phyloP scores from a whole-genome alignment of 2,329 filamentous ascomycete species.

The Lachnellula willkommii region DNA sequence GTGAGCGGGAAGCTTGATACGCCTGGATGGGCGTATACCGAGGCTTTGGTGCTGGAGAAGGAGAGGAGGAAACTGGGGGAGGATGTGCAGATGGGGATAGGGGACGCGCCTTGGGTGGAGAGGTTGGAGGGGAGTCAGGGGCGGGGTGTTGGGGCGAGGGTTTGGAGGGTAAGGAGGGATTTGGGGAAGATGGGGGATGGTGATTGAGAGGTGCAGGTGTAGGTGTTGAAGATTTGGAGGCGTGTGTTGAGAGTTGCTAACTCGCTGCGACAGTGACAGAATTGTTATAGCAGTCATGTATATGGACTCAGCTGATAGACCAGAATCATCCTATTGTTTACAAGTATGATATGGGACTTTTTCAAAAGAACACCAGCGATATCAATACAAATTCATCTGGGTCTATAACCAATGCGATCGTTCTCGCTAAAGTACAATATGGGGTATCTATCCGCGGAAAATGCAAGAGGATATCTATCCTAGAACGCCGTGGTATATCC shows the following conservation, averaged over 20 bases:
- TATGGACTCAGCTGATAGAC: no score
- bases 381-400: no score
- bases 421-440: neutral
- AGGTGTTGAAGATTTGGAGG: no score
- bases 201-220: neutral
- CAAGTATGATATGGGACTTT: no score
- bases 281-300: no score
- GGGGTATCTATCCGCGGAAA: no score
- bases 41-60: constrained; percentile 42
- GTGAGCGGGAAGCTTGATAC: constrained; percentile 64
- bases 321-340: no score
- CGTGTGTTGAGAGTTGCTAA: no score
- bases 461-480: neutral
- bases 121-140: constrained; percentile 50
- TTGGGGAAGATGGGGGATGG: constrained; percentile 39
- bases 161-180: constrained; percentile 61
- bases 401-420: no score
- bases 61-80: constrained; percentile 25
- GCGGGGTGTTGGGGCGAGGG: constrained; percentile 51
- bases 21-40: constrained; percentile 65
- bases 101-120: constrained; percentile 54
- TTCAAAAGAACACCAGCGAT: no score
- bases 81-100: constrained; percentile 20
- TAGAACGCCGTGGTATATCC: no score
- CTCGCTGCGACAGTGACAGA: no score